Percentiles rank a stretch among this genome's conserved stretches.
Conservation (phyloP, 768 basidiomycete species). For the Trametes cubensis region DNA sequence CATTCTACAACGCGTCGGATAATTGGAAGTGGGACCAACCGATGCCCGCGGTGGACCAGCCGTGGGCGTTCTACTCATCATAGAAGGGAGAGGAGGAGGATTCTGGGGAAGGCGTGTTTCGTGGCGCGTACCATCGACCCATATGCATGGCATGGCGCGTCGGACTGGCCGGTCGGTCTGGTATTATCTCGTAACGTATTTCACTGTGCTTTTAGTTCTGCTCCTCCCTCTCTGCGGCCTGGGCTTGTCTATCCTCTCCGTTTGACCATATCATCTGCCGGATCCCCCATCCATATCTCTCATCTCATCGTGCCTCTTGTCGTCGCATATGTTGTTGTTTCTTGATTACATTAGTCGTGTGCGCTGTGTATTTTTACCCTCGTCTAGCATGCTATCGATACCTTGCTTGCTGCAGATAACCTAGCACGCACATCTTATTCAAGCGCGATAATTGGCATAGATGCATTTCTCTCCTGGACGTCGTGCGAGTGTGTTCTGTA, state of each 20-base stretch:
- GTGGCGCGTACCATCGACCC: too few species aligned
- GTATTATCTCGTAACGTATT: slow-evolving; percentile 29
- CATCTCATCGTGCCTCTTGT: slow-evolving; percentile 22
- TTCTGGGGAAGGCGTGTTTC: neutral
- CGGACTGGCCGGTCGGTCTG: slow-evolving; percentile 18
- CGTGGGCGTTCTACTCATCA: slow-evolving; percentile 74
- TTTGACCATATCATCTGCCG: slow-evolving; percentile 11
- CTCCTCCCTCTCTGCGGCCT: slow-evolving; percentile 2
- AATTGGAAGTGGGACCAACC: slow-evolving; percentile 76
- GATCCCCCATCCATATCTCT: slow-evolving; percentile 4
- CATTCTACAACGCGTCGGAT: slow-evolving; percentile 55
- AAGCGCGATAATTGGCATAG: slow-evolving; percentile 17
- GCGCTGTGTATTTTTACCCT: slow-evolving; percentile 36
- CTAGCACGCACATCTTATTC: slow-evolving; percentile 19
- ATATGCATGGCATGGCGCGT: neutral
- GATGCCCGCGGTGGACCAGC: slow-evolving; percentile 65
- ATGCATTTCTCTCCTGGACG: neutral
- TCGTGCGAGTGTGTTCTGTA: neutral
- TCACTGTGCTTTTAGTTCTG: slow-evolving; percentile 23
- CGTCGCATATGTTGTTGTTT: slow-evolving; percentile 36
- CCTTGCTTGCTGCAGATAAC: slow-evolving; percentile 22
- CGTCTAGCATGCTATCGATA: slow-evolving; percentile 34
- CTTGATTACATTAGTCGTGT: slow-evolving; percentile 32
- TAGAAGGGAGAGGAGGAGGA: slow-evolving; percentile 33
- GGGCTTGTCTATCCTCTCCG: neutral